Conservation (phyloP, 169 alveolate species). For the Miamiensis avidus region DNA sequence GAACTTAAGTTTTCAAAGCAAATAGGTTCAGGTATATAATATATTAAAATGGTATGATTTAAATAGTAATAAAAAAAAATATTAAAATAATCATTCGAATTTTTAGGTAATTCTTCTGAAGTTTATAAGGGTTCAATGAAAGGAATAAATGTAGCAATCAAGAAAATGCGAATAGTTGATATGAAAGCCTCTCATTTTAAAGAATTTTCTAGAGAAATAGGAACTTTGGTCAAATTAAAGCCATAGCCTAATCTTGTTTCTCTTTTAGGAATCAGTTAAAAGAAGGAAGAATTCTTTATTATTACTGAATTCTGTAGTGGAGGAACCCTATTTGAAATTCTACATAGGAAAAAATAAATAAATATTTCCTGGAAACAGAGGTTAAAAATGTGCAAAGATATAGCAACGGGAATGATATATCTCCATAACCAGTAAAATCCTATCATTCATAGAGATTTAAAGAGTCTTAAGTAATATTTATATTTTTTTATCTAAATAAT, state of each 20-base stretch:
- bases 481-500: background rate
- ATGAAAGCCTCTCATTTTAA: slow-evolving; percentile 56
- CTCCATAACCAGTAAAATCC: slow-evolving; percentile 56
- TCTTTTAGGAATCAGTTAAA: slow-evolving; percentile 78
- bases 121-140: slow-evolving; percentile 75
- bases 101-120: slow-evolving; percentile 55
- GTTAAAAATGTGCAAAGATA: slow-evolving; percentile 47
- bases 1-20: slow-evolving; percentile 15
- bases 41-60: too few relatives aligned
- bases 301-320: slow-evolving; percentile 86
- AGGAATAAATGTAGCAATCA: slow-evolving; percentile 82
- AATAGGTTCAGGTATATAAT: slow-evolving; percentile 82
- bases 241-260: slow-evolving; percentile 78
- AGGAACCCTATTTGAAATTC: slow-evolving; percentile 76
- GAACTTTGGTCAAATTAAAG: slow-evolving; percentile 64
- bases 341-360: slow-evolving; percentile 66
- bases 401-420: slow-evolving; percentile 67
- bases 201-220: slow-evolving; percentile 81
- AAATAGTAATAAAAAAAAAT: too few relatives aligned
- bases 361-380: slow-evolving; percentile 59
- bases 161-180: slow-evolving; percentile 58
- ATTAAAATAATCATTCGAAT: background rate
- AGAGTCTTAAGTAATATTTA: slow-evolving; percentile 55
- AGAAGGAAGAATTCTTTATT: slow-evolving; percentile 55
- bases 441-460: slow-evolving; percentile 73